Evolutionary conservation across 768 basidiomycete genomes (phyloP).

Genomic region (Pisolithus marmoratus): DNA sequence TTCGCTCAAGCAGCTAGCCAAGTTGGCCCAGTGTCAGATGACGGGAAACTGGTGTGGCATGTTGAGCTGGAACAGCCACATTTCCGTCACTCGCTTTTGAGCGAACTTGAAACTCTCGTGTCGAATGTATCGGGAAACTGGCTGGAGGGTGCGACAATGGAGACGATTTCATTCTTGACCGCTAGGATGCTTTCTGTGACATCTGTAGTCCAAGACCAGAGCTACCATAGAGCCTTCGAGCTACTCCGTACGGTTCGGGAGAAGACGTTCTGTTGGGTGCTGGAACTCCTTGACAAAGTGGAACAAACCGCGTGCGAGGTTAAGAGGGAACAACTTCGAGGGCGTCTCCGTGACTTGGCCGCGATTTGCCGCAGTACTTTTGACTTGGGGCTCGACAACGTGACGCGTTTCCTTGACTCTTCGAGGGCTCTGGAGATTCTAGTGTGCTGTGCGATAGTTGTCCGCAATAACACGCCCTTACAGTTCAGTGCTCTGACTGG

Average conservation of each 20-base stretch:
- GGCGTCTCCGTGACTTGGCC: conserved; percentile 28
- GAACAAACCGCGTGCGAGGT: background rate
- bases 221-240: conserved; percentile 11
- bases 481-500: background rate
- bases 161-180: conserved; percentile 26
- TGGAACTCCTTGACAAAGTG: conserved; percentile 18
- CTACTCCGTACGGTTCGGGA: conserved; percentile 25
- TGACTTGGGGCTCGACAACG: conserved; percentile 19
- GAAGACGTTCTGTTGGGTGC: conserved; percentile 29
- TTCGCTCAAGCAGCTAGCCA: conserved; percentile 38
- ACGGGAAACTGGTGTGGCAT: conserved; percentile 30
- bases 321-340: conserved; percentile 1
- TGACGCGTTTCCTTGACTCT: conserved; percentile 11
- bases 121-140: conserved; percentile 31
- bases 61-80: conserved; percentile 20
- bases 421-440: conserved; percentile 20
- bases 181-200: conserved; percentile 28
- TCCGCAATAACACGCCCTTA: conserved; percentile 24
- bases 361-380: conserved; percentile 34
- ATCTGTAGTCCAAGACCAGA: background rate
- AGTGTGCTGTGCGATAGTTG: conserved; percentile 25
- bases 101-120: conserved; percentile 26
- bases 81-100: conserved; percentile 31
- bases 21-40: conserved; percentile 21
- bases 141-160: conserved; percentile 24